Evolutionary conservation across 805 yeast species (phyloP), one percentile per base, ranked within the genome.

Genomic region (Yarrowia alimentaria): DNA sequence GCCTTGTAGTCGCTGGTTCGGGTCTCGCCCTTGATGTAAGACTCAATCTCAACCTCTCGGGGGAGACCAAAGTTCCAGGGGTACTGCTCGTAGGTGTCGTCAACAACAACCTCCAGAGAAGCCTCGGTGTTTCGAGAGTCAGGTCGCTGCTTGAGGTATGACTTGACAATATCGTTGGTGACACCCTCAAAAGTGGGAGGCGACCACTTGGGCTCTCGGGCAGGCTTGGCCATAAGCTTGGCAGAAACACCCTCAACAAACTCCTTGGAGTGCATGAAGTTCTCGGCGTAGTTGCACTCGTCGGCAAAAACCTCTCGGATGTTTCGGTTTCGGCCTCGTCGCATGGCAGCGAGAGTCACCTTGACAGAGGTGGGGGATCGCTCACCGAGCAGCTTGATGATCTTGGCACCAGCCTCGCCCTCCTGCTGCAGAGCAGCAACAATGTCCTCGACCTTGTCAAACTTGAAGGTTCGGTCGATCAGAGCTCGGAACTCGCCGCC

Each of bases 41-140:
- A 70, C 60, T 75, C 76, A 53, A 91, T 73, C 54, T 80, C 84
- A 28, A 64, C 56, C 66, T 85, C 87, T 10, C 78, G 71, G 47
- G 98, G 98, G 57, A 93, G 73, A 22, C 95, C 96, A 75, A 79
- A 83, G 60, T 77, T 69, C 69, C 72, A 78, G 28, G 89, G 88
- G 60, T 78, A 76, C 55, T 73, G 67, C 25, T 61, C 63, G 68
- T 71, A 77, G 67, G 71, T 76, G 33, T 62, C 62, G 22, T 66
- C 64, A 32, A 65, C 51, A 31, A 52, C 67, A 57, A 50, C 65
- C 54, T 17, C 67, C 54, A 58, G 62, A 56, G n/a, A n/a, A n/a
- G n/a, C n/a, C n/a, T 21, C 59, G 25, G 53, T 58, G 49, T 68
- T 62, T 52, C 66, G 65, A 54, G 60, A 64, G 56, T 60, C 68